phyloP scores from a whole-genome alignment of 768 basidiomycete species.

The Mycena filopes region DNA sequence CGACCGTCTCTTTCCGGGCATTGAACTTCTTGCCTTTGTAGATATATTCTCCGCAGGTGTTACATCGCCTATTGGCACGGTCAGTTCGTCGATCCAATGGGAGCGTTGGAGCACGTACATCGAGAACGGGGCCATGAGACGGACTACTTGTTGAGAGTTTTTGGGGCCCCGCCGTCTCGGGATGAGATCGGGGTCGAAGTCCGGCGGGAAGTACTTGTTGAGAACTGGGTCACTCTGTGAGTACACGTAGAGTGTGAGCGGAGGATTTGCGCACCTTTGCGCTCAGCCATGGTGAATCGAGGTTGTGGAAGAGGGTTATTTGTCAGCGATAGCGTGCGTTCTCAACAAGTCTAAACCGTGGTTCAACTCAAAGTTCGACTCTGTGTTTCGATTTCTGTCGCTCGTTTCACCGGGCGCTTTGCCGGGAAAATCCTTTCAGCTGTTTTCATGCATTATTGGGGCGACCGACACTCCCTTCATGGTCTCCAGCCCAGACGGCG shows the following conservation, averaged over 20 bases:
- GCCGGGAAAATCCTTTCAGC: too few species aligned
- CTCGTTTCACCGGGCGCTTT: too few species aligned
- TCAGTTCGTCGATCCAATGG: conserved; percentile 21
- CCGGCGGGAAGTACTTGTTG: conserved; percentile 97
- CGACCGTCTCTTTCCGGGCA: conserved; percentile 97
- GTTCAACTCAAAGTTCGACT: not conserved
- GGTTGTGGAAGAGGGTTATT: not conserved
- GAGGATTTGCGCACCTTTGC: conserved; percentile 22
- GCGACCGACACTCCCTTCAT: not conserved
- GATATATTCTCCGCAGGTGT: conserved; percentile 97
- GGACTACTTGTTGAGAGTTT: conserved; percentile 97
- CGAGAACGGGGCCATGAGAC: conserved; percentile 99
- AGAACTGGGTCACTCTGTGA: conserved; percentile 62
- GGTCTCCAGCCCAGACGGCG: too few species aligned
- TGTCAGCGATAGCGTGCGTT: not conserved
- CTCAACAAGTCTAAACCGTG: not conserved
- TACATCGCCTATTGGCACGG: conserved; percentile 76
- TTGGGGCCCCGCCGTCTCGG: conserved; percentile 89
- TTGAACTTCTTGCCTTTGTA: conserved; percentile 99
- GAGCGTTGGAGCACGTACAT: conserved; percentile 66
- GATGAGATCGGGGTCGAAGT: conserved; percentile 98
- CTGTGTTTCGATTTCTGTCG: not conserved
- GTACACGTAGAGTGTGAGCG: not conserved
- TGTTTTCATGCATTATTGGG: too few species aligned
- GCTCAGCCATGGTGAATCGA: conserved; percentile 26